These are phyloP conservation scores for Novakomyces olei DNA, from an alignment of 805 yeast genomes.

Conservation along the genomic window DNA sequence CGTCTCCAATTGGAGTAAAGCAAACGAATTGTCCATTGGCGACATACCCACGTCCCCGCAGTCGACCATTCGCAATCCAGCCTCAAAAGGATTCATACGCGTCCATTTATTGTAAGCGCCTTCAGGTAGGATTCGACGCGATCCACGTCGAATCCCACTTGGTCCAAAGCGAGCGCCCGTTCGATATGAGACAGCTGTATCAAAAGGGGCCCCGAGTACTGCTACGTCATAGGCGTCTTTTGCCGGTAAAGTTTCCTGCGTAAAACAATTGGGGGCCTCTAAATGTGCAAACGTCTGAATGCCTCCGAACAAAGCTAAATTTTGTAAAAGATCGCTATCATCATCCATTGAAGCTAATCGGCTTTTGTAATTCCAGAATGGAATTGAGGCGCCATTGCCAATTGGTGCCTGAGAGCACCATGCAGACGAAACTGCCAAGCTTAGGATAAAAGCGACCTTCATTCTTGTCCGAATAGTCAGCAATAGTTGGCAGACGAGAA, in stretches of 20 bases:
- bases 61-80: slow-evolving; percentile 19
- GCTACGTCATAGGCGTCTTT: slow-evolving; percentile 23
- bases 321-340: too few relatives aligned
- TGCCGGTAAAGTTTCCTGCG: too few relatives aligned
- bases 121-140: slow-evolving; percentile 48
- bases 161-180: slow-evolving; percentile 77
- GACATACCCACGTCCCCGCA: slow-evolving; percentile 51
- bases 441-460: too few relatives aligned
- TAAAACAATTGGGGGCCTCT: not conserved
- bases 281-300: not conserved
- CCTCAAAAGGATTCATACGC: not conserved
- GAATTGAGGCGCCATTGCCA: too few relatives aligned
- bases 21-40: slow-evolving; percentile 43
- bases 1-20: slow-evolving; percentile 11
- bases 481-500: too few relatives aligned
- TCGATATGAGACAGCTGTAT: slow-evolving; percentile 57
- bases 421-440: too few relatives aligned
- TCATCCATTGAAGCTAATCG: too few relatives aligned
- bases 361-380: too few relatives aligned
- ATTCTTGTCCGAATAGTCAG: too few relatives aligned
- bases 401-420: too few relatives aligned
- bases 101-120: not conserved
- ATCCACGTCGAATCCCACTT: slow-evolving; percentile 38
- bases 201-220: slow-evolving; percentile 61
- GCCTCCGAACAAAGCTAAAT: not conserved